Base-by-base conservation (phyloP, 2,329 filamentous ascomycete genomes). In the Alternaria gansuensis region DNA sequence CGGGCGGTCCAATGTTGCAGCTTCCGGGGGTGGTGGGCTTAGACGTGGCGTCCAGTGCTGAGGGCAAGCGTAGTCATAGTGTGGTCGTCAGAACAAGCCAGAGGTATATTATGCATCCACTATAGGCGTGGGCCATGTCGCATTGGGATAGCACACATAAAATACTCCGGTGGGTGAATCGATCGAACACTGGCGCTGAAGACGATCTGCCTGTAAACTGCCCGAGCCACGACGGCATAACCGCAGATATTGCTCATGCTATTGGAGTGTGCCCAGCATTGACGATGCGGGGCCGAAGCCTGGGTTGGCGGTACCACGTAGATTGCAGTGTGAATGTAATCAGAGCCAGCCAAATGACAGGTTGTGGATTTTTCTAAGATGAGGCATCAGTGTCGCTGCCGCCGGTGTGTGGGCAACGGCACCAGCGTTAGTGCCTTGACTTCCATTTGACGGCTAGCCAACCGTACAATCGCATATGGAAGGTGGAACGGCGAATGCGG, bases 141-240 rank as follows among this genome's bases (percentile, higher is more conserved):
- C 62, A 65, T 66, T 64, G 51, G 62, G 57, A 59, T 59, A 62
- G 68, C 56, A 54, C 66, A 67, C 64, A 60, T 63, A 71, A 72
- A 77, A 75, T 69, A 66, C 69, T 76, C 74, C 75, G 74, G 73
- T 66, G 69, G 65, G 63, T 70, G 66, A 67, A 68, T 67, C 65
- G 69, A 73, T 69, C 71, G 59, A 50, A 64, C 58, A 58, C 68
- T 67, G 69, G 70, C 65, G 66, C 69, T 66, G 68, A 69, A 50
- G 66, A 69, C 59, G 74, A 76, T 77, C 73, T 66, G 62, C 63
- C 69, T 70, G 65, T 46, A 74, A 76, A 77, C 66, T 74, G 69
- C 68, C 74, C 73, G 74, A 75, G 57, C 55, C 52, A 55, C 40
- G 6, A 56, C 45, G 52, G 51, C 64, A 66, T 62, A 63, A 60